A percentile compares a stretch with the other conserved stretches of the same genome.
Evolutionary conservation across 441 rosid species (phyloP).

Genomic region (Jatropha podagrica): DNA sequence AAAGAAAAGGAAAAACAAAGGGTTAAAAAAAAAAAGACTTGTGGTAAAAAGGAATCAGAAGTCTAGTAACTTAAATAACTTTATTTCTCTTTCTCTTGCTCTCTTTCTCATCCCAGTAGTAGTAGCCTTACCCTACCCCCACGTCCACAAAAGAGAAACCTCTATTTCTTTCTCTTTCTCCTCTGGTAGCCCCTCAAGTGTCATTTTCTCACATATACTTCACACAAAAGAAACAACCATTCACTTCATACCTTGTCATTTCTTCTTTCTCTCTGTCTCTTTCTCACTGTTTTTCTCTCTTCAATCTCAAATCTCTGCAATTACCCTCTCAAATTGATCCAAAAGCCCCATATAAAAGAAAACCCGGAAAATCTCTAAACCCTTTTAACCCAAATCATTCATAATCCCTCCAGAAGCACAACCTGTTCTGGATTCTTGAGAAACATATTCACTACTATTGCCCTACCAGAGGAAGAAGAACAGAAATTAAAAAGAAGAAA

Average conservation of each 20-base stretch:
- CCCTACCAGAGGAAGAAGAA: not conserved
- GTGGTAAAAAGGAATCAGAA: conserved; percentile 13
- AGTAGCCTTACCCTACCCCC: conserved; percentile 33
- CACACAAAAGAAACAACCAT: conserved; percentile 88
- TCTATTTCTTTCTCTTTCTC: conserved; percentile 26
- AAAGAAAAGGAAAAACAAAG: conserved; percentile 7
- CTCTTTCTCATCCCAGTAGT: not conserved
- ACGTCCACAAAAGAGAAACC: conserved; percentile 35
- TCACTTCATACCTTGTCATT: conserved; percentile 79
- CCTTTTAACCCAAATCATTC: conserved; percentile 25
- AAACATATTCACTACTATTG: not conserved
- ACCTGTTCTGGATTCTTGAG: conserved; percentile 3
- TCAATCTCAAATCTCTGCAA: conserved; percentile 62
- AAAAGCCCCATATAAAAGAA: conserved; percentile 28
- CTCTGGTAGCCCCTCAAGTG: conserved; percentile 59
- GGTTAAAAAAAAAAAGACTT: conserved; percentile 7
- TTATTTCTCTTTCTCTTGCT: not conserved
- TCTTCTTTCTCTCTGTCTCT: conserved; percentile 44
- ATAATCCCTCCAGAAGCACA: not conserved
- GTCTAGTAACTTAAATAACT: conserved; percentile 23
- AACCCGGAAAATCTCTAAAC: conserved; percentile 25
- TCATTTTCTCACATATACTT: conserved; percentile 97
- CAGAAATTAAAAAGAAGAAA: not conserved
- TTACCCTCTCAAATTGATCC: conserved; percentile 38
- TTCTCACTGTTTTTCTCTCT: conserved; percentile 27